phyloP scores from a whole-genome alignment of 2,329 filamentous ascomycete species.

The Xylariaceae sp. region DNA sequence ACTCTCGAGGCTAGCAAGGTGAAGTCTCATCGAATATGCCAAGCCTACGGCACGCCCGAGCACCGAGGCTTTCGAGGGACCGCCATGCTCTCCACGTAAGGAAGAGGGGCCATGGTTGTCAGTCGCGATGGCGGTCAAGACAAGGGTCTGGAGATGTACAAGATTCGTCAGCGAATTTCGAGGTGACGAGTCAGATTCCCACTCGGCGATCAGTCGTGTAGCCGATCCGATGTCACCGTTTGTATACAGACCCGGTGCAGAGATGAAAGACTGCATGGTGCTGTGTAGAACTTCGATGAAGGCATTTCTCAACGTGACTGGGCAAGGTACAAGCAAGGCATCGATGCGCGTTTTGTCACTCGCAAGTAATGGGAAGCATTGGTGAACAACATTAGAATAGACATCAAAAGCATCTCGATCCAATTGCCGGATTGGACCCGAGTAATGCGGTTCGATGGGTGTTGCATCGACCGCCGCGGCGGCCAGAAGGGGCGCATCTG shows the following conservation, averaged over 20 bases:
- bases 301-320: conserved; percentile 56
- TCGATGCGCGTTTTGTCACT: conserved; percentile 55
- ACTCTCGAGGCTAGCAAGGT: conserved; percentile 39
- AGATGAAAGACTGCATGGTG: conserved; percentile 53
- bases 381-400: conserved; percentile 64
- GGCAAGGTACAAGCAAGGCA: conserved; percentile 54
- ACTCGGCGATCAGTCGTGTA: conserved; percentile 48
- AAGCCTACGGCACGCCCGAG: conserved; percentile 65
- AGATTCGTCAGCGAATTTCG: conserved; percentile 44
- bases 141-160: conserved; percentile 64
- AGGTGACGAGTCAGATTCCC: conserved; percentile 44
- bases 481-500: conserved; percentile 35
- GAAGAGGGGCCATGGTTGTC: conserved; percentile 52
- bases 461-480: conserved; percentile 31
- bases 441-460: conserved; percentile 30
- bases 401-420: conserved; percentile 47
- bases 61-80: conserved; percentile 52
- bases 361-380: conserved; percentile 64
- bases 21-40: conserved; percentile 64
- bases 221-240: conserved; percentile 44
- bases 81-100: conserved; percentile 39
- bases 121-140: conserved; percentile 65
- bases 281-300: conserved; percentile 63
- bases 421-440: conserved; percentile 35
- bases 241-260: conserved; percentile 35